Evolutionary conservation across 306 rosid species (phyloP).

Genomic region (Ceratonia siliqua): DNA sequence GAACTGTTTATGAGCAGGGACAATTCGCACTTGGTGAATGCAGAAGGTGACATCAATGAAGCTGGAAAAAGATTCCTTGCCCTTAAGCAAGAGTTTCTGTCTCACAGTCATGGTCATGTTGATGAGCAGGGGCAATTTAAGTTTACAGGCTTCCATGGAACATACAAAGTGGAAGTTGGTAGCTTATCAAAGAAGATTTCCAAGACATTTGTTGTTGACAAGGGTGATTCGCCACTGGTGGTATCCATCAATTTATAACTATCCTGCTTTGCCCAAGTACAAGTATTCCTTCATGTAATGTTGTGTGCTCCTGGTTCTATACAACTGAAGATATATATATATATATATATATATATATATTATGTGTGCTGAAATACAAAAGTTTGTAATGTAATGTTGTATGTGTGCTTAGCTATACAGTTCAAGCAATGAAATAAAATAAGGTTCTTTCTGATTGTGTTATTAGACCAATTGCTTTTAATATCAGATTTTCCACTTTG

Average conservation of each 20-base stretch:
- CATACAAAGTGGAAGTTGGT: slow-evolving; percentile 61
- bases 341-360: too few relatives aligned
- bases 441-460: slow-evolving; percentile 4
- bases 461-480: background rate
- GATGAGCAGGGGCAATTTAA: slow-evolving; percentile 58
- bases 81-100: slow-evolving; percentile 82
- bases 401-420: background rate
- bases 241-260: slow-evolving; percentile 54
- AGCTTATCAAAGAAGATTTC: slow-evolving; percentile 43
- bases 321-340: background rate
- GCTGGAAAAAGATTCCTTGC: slow-evolving; percentile 71
- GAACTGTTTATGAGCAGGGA: slow-evolving; percentile 83
- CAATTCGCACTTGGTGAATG: slow-evolving; percentile 71
- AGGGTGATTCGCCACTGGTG: slow-evolving; percentile 62
- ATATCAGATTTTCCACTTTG: background rate
- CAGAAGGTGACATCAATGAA: slow-evolving; percentile 85
- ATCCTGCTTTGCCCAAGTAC: background rate
- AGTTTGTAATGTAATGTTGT: slow-evolving; percentile 21
- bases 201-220: slow-evolving; percentile 79
- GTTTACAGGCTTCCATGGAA: slow-evolving; percentile 84
- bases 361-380: slow-evolving; percentile 2
- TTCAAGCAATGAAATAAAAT: slow-evolving; percentile 31
- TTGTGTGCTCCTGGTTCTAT: slow-evolving; percentile 24
- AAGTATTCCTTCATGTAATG: background rate
- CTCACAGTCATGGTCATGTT: slow-evolving; percentile 57